These are phyloP conservation scores for Gaillardinia entomophila DNA, from an alignment of 805 yeast genomes.

Conservation along the genomic window DNA sequence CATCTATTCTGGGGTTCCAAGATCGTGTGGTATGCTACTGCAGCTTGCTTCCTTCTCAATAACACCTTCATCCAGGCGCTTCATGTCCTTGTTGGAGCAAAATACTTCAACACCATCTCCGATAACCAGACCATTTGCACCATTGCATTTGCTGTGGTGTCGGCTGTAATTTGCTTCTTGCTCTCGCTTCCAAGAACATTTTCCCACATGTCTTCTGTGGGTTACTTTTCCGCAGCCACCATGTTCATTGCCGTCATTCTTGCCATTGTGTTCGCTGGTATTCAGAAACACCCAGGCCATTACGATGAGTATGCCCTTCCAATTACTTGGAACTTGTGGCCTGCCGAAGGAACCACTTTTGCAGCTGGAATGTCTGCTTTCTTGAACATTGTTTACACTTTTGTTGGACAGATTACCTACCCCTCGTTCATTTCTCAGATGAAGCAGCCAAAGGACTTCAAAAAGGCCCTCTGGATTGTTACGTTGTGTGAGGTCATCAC, in stretches of 20 bases:
- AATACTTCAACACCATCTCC: constrained; percentile 51
- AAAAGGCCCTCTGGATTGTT: constrained; percentile 49
- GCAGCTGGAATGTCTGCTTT: constrained; percentile 52
- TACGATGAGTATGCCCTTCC: constrained; percentile 36
- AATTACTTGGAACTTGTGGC: constrained; percentile 48
- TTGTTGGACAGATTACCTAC: constrained; percentile 60
- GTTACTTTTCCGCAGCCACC: constrained; percentile 48
- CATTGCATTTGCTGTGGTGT: constrained; percentile 46
- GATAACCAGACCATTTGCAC: constrained; percentile 44
- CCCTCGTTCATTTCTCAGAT: constrained; percentile 59
- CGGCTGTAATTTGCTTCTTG: constrained; percentile 44
- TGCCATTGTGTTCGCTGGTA: constrained; percentile 49
- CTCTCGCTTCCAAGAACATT: constrained; percentile 55
- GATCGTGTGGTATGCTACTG: constrained; percentile 55
- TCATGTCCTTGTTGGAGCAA: constrained; percentile 56
- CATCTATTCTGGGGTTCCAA: constrained; percentile 45
- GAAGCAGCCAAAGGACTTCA: constrained; percentile 53
- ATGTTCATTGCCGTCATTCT: constrained; percentile 53
- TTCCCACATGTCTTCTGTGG: constrained; percentile 45
- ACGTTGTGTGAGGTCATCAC: constrained; percentile 44
- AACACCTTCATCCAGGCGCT: constrained; percentile 54
- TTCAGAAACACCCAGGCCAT: constrained; percentile 43
- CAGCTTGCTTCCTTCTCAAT: constrained; percentile 47
- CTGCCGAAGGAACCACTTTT: constrained; percentile 46
- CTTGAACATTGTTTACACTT: constrained; percentile 55